phyloP scores from a whole-genome alignment of 2,329 filamentous ascomycete species.

The Xylariaceae sp. region DNA sequence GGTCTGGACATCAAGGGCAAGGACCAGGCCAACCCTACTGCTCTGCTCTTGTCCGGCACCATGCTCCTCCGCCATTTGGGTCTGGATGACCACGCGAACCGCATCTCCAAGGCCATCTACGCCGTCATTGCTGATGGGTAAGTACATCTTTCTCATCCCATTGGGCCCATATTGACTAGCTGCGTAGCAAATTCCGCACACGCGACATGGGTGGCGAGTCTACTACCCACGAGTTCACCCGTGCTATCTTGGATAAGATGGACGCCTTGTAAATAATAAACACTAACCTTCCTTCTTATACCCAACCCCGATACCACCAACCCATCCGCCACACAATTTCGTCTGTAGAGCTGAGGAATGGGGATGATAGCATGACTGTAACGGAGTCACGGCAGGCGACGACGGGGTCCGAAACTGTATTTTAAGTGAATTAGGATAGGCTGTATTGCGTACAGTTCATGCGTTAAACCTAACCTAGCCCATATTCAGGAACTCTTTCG shows the following conservation, averaged over 20 bases:
- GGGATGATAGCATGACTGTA: constrained; percentile 39
- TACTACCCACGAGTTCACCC: constrained; percentile 93
- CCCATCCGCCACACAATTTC: constrained; percentile 29
- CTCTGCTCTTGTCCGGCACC: constrained; percentile 89
- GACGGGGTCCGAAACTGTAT: constrained; percentile 38
- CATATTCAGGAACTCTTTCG: too few relatives aligned
- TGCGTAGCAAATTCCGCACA: constrained; percentile 77
- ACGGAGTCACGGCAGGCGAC: constrained; percentile 40
- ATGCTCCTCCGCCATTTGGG: constrained; percentile 98
- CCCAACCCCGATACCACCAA: constrained; percentile 32
- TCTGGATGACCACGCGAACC: constrained; percentile 97
- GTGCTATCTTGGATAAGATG: constrained; percentile 94
- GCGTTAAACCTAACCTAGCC: constrained; percentile 10
- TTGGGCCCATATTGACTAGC: constrained; percentile 47
- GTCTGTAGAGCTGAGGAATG: constrained; percentile 37
- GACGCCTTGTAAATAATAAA: constrained; percentile 66
- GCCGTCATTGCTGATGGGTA: constrained; percentile 87
- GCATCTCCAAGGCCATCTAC: constrained; percentile 87
- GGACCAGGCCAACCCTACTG: constrained; percentile 98
- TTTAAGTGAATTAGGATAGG: constrained; percentile 41
- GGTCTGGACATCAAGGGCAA: constrained; percentile 99
- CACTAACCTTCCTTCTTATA: constrained; percentile 20
- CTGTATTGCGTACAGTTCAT: constrained; percentile 31
- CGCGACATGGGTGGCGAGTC: constrained; percentile 93
- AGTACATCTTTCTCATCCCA: constrained; percentile 45